phyloP scores from a whole-genome alignment of 2,329 filamentous ascomycete genomes.

The Fusarium mexicanum region DNA sequence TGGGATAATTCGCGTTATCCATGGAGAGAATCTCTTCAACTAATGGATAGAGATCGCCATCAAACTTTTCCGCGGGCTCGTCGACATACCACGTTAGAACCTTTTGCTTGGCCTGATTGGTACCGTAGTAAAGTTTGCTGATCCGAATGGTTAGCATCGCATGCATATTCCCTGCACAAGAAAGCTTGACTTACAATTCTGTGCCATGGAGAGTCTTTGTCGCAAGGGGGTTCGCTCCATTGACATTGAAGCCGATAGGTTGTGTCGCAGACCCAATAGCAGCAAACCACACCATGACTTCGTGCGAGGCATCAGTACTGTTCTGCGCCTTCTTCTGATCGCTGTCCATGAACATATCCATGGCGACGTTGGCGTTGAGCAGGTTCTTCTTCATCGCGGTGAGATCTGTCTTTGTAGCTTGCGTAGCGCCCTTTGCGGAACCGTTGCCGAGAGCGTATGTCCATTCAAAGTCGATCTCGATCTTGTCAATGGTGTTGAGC shows the following conservation, averaged over 20 bases:
- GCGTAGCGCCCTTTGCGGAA: conserved; percentile 52
- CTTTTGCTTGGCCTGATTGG: conserved; percentile 53
- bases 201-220: conserved; percentile 53
- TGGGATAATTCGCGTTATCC: conserved; percentile 50
- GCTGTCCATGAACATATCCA: conserved; percentile 67
- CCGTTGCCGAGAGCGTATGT: conserved; percentile 58
- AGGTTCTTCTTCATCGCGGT: conserved; percentile 46
- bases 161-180: not conserved
- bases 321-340: conserved; percentile 53
- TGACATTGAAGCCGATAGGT: conserved; percentile 54
- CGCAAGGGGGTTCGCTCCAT: conserved; percentile 42
- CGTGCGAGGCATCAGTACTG: conserved; percentile 56
- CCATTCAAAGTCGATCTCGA: conserved; percentile 61
- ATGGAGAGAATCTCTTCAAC: conserved; percentile 52
- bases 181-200: conserved; percentile 51
- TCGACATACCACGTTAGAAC: conserved; percentile 62
- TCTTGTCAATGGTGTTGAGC: conserved; percentile 50
- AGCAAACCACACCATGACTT: conserved; percentile 68
- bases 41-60: conserved; percentile 58
- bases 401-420: conserved; percentile 48
- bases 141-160: not conserved
- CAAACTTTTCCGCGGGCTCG: conserved; percentile 51
- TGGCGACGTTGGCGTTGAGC: conserved; percentile 64
- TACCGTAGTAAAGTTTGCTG: conserved; percentile 53
- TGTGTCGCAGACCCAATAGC: conserved; percentile 57